phyloP scores from a whole-genome alignment of 208 protist species.

The Leishmania gerbilli region DNA sequence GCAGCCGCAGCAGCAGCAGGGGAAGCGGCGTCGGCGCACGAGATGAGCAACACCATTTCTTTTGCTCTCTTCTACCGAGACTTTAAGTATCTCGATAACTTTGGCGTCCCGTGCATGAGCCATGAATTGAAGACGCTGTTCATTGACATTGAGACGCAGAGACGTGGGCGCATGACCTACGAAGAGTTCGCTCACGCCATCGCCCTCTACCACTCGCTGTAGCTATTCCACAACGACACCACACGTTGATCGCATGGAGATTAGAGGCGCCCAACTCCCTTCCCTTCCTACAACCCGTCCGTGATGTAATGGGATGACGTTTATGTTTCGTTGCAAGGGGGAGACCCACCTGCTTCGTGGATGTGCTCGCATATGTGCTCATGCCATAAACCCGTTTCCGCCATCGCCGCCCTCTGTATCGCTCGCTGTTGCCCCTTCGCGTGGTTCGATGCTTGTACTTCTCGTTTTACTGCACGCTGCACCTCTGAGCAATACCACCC shows the following conservation, averaged over 20 bases:
- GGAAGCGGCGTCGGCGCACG: constrained; percentile 1
- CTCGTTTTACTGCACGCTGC: constrained; percentile 1
- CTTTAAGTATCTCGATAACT: constrained; percentile 57
- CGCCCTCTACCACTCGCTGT: constrained; percentile 56
- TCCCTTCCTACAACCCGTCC: not conserved
- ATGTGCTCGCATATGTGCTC: not conserved
- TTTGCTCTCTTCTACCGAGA: constrained; percentile 47
- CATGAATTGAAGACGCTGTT: constrained; percentile 48
- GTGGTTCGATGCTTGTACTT: not conserved
- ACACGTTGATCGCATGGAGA: not conserved
- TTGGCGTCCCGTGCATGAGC: constrained; percentile 57
- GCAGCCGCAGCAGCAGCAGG: not conserved
- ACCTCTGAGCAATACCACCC: not conserved
- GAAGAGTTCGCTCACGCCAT: constrained; percentile 54
- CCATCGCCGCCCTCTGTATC: not conserved
- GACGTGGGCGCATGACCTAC: constrained; percentile 51
- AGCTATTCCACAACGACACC: not conserved
- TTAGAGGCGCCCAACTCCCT: not conserved
- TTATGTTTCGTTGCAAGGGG: not conserved
- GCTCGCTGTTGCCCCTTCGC: not conserved
- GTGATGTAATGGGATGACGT: not conserved
- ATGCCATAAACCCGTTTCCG: not conserved
- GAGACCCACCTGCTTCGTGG: not conserved
- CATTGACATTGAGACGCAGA: constrained; percentile 33
- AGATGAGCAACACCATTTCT: constrained; percentile 23